phyloP scores from a whole-genome alignment of 306 rosid species.

The Cicer yamashitae region DNA sequence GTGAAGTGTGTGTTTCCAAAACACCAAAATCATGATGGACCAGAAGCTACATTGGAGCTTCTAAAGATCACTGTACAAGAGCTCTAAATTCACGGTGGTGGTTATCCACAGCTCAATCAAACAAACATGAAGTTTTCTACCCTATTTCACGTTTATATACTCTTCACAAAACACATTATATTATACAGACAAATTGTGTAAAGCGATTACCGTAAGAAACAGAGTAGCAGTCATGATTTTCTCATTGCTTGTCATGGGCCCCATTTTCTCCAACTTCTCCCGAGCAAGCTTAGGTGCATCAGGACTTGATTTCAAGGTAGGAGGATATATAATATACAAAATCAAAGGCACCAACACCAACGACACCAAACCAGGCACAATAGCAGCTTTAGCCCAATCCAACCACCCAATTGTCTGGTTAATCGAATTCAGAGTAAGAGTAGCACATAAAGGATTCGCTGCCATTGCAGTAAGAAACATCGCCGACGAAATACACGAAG shows the following conservation, averaged over 20 bases:
- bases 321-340: constrained; percentile 84
- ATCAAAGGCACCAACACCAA: constrained; percentile 85
- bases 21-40: too few species aligned
- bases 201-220: constrained; percentile 75
- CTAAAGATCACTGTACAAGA: too few species aligned
- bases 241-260: constrained; percentile 81
- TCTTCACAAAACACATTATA: background rate
- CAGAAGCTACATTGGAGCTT: too few species aligned
- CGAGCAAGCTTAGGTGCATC: constrained; percentile 93
- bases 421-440: constrained; percentile 71
- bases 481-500: constrained; percentile 91
- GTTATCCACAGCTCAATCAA: too few species aligned
- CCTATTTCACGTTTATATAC: background rate
- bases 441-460: constrained; percentile 91
- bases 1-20: background rate
- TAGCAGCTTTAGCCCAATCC: constrained; percentile 91
- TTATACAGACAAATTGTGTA: background rate
- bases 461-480: constrained; percentile 99
- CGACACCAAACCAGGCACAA: constrained; percentile 90
- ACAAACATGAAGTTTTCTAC: background rate
- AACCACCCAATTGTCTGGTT: constrained; percentile 93
- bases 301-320: constrained; percentile 81
- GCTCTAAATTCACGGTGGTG: too few species aligned
- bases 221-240: constrained; percentile 88
- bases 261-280: constrained; percentile 91